Conservation (phyloP, 2,329 filamentous ascomycete genomes). For the Colletotrichum zoysiae region DNA sequence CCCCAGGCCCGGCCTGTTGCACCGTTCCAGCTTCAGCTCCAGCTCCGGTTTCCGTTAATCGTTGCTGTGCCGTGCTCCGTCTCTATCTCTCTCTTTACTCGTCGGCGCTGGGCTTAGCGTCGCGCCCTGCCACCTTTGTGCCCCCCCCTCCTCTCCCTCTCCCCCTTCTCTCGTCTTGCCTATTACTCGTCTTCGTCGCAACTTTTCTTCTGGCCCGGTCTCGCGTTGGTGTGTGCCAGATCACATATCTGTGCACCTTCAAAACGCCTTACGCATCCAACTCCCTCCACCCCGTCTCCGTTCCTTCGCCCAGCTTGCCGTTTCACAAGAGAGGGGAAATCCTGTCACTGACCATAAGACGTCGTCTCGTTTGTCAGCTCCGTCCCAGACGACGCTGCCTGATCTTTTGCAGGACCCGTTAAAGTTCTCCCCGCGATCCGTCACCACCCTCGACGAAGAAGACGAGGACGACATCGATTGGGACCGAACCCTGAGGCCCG, state of each 20-base stretch:
- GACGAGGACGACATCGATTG: slow-evolving; percentile 62
- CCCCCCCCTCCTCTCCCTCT: too few relatives aligned
- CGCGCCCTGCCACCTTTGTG: slow-evolving; percentile 6
- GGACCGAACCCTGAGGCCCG: slow-evolving; percentile 65
- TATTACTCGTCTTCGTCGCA: slow-evolving; percentile 7
- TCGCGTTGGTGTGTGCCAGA: slow-evolving; percentile 31
- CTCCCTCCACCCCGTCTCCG: slow-evolving; percentile 39
- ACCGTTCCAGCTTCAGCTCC: slow-evolving; percentile 1
- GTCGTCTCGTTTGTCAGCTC: slow-evolving; percentile 57
- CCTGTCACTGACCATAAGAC: slow-evolving; percentile 42
- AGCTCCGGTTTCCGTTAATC: slow-evolving; percentile 1
- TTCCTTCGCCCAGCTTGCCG: slow-evolving; percentile 44
- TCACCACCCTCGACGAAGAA: slow-evolving; percentile 66
- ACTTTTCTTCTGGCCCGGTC: slow-evolving; percentile 26
- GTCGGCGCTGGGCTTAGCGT: slow-evolving; percentile 8
- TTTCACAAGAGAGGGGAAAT: slow-evolving; percentile 50
- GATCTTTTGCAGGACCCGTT: slow-evolving; percentile 65
- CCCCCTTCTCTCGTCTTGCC: slow-evolving; percentile 1
- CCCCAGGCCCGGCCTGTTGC: slow-evolving; percentile 7
- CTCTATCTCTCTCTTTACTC: background rate
- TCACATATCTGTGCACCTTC: slow-evolving; percentile 41
- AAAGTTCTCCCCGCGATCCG: slow-evolving; percentile 65
- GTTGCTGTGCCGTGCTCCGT: slow-evolving; percentile 21
- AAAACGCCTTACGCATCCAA: slow-evolving; percentile 42
- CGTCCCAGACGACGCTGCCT: slow-evolving; percentile 70